Percentiles rank a stretch among this genome's conserved stretches.
phyloP scores from a whole-genome alignment of 169 alveolate genomes.

The Cryptosporidium sp. region DNA sequence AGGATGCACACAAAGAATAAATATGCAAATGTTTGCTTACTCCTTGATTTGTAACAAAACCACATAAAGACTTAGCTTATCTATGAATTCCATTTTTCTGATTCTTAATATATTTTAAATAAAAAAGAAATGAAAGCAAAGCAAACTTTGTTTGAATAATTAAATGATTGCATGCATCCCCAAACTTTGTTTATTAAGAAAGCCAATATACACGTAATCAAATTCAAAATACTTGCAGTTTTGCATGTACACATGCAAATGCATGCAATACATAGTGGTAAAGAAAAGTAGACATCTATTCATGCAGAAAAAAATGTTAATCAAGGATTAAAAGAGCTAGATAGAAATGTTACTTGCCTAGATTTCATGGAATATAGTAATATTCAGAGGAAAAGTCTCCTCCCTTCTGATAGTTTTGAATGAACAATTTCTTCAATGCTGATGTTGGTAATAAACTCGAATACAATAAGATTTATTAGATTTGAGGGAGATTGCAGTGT shows the following conservation, averaged over 20 bases:
- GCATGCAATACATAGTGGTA: too few species aligned
- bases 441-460: neutral
- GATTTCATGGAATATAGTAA: too few species aligned
- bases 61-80: neutral
- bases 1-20: neutral
- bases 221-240: neutral
- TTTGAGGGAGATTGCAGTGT: neutral
- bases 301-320: too few species aligned
- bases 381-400: neutral
- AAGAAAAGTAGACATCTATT: neutral
- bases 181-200: too few species aligned
- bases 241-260: neutral
- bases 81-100: neutral
- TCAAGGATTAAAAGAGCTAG: neutral
- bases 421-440: neutral
- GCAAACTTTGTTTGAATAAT: neutral
- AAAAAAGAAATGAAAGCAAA: too few species aligned
- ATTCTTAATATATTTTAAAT: too few species aligned
- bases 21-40: too few species aligned
- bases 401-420: neutral
- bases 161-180: neutral
- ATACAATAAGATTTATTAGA: neutral
- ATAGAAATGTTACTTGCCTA: neutral
- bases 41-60: neutral
- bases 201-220: neutral